phyloP scores from a whole-genome alignment of 164 flowering plant genomes.

The Magnolia officinalis region DNA sequence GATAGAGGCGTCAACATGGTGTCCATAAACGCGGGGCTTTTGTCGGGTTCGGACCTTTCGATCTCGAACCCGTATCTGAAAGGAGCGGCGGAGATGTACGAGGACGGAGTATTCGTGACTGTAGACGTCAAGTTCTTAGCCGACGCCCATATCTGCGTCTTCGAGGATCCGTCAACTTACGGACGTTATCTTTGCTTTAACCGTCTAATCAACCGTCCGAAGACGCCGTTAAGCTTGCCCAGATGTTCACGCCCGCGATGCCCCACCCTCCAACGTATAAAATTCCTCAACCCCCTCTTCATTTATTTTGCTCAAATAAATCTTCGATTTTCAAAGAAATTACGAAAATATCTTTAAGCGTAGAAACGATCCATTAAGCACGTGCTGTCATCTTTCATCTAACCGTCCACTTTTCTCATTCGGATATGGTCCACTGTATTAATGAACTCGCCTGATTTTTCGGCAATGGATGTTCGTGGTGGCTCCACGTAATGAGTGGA shows the following conservation, averaged over 20 bases:
- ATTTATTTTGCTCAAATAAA: neutral
- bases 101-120: conserved; percentile 66
- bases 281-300: too few species aligned
- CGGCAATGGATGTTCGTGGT: too few species aligned
- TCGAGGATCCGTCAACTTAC: conserved; percentile 53
- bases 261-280: conserved; percentile 9
- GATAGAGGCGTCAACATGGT: conserved; percentile 78
- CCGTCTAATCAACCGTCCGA: conserved; percentile 39
- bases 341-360: too few species aligned
- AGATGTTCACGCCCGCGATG: conserved; percentile 21
- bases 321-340: too few species aligned
- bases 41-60: conserved; percentile 39
- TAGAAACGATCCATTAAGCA: too few species aligned
- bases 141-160: conserved; percentile 65
- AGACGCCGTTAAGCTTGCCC: conserved; percentile 44
- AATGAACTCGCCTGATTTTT: too few species aligned
- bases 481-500: too few species aligned
- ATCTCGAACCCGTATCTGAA: conserved; percentile 52
- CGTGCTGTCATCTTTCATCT: too few species aligned
- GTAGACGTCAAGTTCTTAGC: conserved; percentile 53
- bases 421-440: too few species aligned
- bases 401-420: too few species aligned
- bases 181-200: conserved; percentile 83
- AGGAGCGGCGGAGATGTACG: conserved; percentile 88
- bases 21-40: conserved; percentile 56